phyloP scores from a whole-genome alignment of 208 protist species.

The Lotmaria passim region DNA sequence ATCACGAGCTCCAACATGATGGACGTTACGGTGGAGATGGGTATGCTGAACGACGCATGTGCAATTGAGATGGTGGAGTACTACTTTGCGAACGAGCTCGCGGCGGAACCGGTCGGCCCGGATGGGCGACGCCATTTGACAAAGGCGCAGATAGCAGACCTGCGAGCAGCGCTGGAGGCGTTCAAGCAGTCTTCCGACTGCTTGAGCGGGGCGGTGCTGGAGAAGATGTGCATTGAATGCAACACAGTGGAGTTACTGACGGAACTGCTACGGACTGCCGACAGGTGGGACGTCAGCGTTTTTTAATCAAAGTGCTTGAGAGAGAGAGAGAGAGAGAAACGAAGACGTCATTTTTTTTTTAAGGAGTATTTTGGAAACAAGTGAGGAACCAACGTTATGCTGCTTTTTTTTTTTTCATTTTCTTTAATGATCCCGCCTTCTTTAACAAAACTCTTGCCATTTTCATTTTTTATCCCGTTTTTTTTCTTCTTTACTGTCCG shows the following conservation, averaged over 20 bases:
- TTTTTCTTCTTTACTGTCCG: conserved; percentile 6
- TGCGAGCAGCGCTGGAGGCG: conserved; percentile 20
- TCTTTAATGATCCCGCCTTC: neutral
- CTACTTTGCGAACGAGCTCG: conserved; percentile 53
- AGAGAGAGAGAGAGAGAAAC: too few species aligned
- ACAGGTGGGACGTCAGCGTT: conserved; percentile 29
- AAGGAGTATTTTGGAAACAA: too few species aligned
- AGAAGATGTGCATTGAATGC: conserved; percentile 60
- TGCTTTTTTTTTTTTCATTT: conserved; percentile 6
- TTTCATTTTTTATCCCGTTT: conserved; percentile 11
- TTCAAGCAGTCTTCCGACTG: conserved; percentile 14
- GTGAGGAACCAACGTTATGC: neutral
- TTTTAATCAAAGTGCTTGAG: conserved; percentile 30
- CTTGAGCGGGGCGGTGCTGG: conserved; percentile 50
- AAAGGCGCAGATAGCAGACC: conserved; percentile 1
- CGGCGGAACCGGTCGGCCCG: neutral
- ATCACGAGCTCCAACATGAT: conserved; percentile 72
- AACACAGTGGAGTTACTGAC: conserved; percentile 46
- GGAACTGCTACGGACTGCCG: conserved; percentile 17
- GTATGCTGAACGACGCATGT: conserved; percentile 37
- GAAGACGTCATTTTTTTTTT: too few species aligned
- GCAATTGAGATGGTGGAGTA: conserved; percentile 64
- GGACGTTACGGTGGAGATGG: conserved; percentile 75
- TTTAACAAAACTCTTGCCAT: neutral
- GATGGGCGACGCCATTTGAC: conserved; percentile 15